Evolutionary conservation across 805 yeast genomes (phyloP), one percentile per base, ranked within the genome.

Genomic region (Yarrowia keelungensis): DNA sequence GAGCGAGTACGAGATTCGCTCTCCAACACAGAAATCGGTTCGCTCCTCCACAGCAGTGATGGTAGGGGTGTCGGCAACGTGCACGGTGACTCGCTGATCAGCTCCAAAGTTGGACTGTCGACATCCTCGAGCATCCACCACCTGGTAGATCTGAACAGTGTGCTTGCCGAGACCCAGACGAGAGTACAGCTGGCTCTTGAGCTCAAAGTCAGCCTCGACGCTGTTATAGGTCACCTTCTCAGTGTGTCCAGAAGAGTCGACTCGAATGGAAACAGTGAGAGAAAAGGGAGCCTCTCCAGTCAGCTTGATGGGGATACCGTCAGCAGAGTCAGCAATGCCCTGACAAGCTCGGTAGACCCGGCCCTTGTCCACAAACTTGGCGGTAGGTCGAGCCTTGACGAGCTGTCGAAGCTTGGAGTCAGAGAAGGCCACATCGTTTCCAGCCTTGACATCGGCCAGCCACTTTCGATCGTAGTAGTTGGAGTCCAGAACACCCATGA

Each of bases 11-110:
- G 89, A 83, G 35, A 95, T 85, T 70, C 90, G 89, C 71, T 94
- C 98, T 11, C 99, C 99, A 36, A 94, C 97, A 83, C 99, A 95
- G 74, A 87, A 89, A 73, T 89, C 85, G 2, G 75, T 70, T 32
- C 77, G 75, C 8, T 83, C 74, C 54, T 81, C 81, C 10, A 83
- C 74, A 69, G 78, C 80, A 70, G 78, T 79, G 8, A 93, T 87
- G 71, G 86, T 84, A 9, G 98, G 97, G 10, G 88, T 87, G 72
- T 90, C 93, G 1, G 94, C 87, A 8, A 93, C 86, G 0, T 86
- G 83, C 58, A 93, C 82, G 15, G 81, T 78, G 35, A 85, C 82
- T 62, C 79, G 80, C 67, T 86, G 81, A n/a, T 78, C 74, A 10
- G 73, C 77, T n/a, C 76, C 75, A 69, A 85, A 79, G 5, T 80